phyloP scores from a whole-genome alignment of 495 filamentous ascomycete genomes.

The Parmelia sp. region DNA sequence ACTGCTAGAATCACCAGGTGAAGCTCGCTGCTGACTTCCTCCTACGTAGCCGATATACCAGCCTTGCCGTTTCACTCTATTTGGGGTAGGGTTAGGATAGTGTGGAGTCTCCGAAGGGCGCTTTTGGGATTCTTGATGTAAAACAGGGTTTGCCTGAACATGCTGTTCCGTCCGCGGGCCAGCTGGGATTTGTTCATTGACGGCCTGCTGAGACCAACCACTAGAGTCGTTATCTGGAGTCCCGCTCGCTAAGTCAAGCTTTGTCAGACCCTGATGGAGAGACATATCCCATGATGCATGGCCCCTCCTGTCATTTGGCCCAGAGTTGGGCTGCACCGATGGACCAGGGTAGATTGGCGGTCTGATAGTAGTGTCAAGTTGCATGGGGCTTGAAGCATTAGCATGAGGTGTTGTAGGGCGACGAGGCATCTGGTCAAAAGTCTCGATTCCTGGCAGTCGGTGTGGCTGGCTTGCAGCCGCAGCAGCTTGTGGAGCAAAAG shows the following conservation, averaged over 20 bases:
- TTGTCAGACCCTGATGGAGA: slow-evolving; percentile 65
- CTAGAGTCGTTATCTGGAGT: slow-evolving; percentile 51
- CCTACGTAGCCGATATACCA: slow-evolving; percentile 60
- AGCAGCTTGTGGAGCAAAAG: slow-evolving; percentile 43
- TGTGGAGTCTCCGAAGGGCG: slow-evolving; percentile 17
- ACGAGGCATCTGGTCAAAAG: slow-evolving; percentile 67
- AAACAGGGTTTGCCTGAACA: slow-evolving; percentile 23
- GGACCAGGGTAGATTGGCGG: slow-evolving; percentile 36
- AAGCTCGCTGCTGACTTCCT: slow-evolving; percentile 43
- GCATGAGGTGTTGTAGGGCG: slow-evolving; percentile 57
- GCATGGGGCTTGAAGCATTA: slow-evolving; percentile 61
- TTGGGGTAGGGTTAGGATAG: slow-evolving; percentile 45
- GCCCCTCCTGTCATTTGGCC: slow-evolving; percentile 53
- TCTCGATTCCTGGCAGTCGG: slow-evolving; percentile 82
- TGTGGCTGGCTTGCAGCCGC: slow-evolving; percentile 45
- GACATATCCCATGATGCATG: slow-evolving; percentile 69
- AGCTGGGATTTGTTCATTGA: slow-evolving; percentile 29
- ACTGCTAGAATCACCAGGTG: slow-evolving; percentile 66
- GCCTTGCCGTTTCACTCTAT: slow-evolving; percentile 57
- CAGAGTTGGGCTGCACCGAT: slow-evolving; percentile 44
- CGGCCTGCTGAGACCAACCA: slow-evolving; percentile 46
- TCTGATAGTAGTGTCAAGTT: slow-evolving; percentile 50
- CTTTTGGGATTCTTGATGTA: slow-evolving; percentile 23
- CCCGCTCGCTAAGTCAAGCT: slow-evolving; percentile 59
- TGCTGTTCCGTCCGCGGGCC: slow-evolving; percentile 34